Evolutionary conservation across 2,329 filamentous ascomycete species (phyloP), one percentile per base, ranked within the genome.

Genomic region (Didymella arachidicola): DNA sequence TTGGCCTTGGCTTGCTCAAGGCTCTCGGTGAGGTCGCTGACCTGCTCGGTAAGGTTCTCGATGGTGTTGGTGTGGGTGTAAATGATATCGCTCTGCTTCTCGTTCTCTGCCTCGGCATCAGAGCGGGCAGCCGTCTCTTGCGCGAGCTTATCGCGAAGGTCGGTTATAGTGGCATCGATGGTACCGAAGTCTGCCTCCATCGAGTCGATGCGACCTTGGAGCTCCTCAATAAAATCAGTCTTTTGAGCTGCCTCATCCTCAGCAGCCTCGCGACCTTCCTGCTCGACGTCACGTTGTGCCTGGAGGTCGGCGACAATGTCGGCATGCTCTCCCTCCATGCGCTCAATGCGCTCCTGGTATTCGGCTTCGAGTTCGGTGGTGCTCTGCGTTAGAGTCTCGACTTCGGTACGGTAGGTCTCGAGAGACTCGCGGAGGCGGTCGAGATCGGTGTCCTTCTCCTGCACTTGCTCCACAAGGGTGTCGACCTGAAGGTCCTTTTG

Each of bases 341-440:
- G 69, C 3, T 61, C 66, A 14, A 82, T 71, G 18, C 67, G 67
- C 1, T 67, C 65, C 4, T 66, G 60, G 53, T 81, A 77, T 29
- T 79, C 73, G 12, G 73, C 60, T 61, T 82, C 79, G 60, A 80
- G 77, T 4, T 65, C 66, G 2, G 66, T 72, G 38, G 81, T 75
- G 7, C 79, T 72, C 18, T 64, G 58, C 4, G 75, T 74, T 34
- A 80, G 66, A 14, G 70, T 68, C 22, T 72, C 64, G 48, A 80
- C 74, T 30, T 81, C 78, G 10, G 62, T 59, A 29, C 73, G 75
- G 60, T 80, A 81, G 12, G 68, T 68, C 14, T 79, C 70, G 32
- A 82, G 64, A 10, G 76, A 75, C 16, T 68, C 61, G 8, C 71
- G 72, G n/a, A 81, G 69, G 25, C 73, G 76, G 19, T 75, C 70